Conservation (phyloP, 371 early-diverging fungal species). For the Furculomyces boomerangus region DNA sequence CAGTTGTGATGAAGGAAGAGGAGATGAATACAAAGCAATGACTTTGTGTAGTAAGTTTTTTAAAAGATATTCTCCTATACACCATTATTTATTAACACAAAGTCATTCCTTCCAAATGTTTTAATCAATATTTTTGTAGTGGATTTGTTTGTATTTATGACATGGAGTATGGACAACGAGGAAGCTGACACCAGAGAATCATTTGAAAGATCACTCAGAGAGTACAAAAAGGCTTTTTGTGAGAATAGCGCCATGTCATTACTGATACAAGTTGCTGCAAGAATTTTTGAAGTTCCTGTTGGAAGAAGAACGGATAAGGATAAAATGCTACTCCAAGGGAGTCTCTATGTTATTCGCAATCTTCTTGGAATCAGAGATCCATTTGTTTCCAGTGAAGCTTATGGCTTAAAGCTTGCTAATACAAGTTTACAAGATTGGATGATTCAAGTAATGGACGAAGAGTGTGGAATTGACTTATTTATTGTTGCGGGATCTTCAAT, state of each 20-base stretch:
- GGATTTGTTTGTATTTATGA: conserved; percentile 35
- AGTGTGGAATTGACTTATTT: conserved; percentile 18
- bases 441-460: conserved; percentile 13
- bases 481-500: conserved; percentile 16
- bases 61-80: conserved; percentile 8
- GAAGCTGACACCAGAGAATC: conserved; percentile 29
- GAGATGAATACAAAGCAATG: not conserved
- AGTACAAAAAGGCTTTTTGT: conserved; percentile 51
- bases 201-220: conserved; percentile 32
- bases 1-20: not conserved
- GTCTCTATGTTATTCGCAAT: conserved; percentile 59
- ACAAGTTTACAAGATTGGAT: conserved; percentile 9
- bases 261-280: conserved; percentile 16
- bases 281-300: conserved; percentile 32
- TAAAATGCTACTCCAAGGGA: conserved; percentile 47
- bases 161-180: conserved; percentile 40
- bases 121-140: not conserved
- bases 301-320: conserved; percentile 41
- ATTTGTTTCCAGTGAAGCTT: conserved; percentile 29
- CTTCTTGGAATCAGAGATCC: conserved; percentile 60
- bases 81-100: conserved; percentile 1
- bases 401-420: conserved; percentile 1
- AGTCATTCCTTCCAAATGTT: conserved; percentile 2
- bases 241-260: conserved; percentile 26
- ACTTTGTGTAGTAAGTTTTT: conserved; percentile 2